A percentile compares a stretch with the other conserved stretches of the same genome.
Evolutionary conservation across 768 basidiomycete species (phyloP).

Genomic region (Pleurotus djamor): DNA sequence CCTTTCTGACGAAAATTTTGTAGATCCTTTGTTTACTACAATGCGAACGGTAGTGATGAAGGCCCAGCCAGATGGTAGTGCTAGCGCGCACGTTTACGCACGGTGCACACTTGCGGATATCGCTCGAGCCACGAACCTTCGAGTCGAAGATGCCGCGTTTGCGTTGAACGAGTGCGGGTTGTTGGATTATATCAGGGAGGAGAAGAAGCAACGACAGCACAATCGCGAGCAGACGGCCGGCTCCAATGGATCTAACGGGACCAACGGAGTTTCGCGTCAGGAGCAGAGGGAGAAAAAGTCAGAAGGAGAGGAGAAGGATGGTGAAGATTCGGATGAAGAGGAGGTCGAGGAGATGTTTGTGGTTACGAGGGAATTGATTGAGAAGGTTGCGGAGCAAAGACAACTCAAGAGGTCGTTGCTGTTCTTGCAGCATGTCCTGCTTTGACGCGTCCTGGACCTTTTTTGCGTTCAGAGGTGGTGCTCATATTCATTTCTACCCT

Average conservation of each 20-base stretch:
- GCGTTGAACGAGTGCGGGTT: constrained; percentile 88
- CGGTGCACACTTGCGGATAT: constrained; percentile 76
- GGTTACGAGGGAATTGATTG: constrained; percentile 65
- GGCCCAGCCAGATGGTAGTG: constrained; percentile 63
- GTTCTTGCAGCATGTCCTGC: constrained; percentile 53
- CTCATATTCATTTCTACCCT: not conserved
- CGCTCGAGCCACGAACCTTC: constrained; percentile 75
- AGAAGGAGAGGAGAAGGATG: constrained; percentile 13
- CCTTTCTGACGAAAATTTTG: not conserved
- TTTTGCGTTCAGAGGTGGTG: no score
- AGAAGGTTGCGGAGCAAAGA: constrained; percentile 62
- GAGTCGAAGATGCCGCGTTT: constrained; percentile 84
- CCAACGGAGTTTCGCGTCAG: no score
- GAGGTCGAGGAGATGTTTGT: constrained; percentile 49
- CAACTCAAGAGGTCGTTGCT: constrained; percentile 72
- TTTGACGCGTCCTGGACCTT: constrained; percentile 22
- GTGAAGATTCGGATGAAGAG: constrained; percentile 37
- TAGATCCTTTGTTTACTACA: constrained; percentile 53
- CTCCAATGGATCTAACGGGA: no score
- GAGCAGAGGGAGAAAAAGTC: no score
- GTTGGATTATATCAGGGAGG: constrained; percentile 34
- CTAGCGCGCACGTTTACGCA: constrained; percentile 65
- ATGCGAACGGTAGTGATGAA: constrained; percentile 58
- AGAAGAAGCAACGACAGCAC: constrained; percentile 18
- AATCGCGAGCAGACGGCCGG: constrained; percentile 7